Base-by-base conservation (phyloP, 208 protist genomes). In the Herpetomonas tarakana region DNA sequence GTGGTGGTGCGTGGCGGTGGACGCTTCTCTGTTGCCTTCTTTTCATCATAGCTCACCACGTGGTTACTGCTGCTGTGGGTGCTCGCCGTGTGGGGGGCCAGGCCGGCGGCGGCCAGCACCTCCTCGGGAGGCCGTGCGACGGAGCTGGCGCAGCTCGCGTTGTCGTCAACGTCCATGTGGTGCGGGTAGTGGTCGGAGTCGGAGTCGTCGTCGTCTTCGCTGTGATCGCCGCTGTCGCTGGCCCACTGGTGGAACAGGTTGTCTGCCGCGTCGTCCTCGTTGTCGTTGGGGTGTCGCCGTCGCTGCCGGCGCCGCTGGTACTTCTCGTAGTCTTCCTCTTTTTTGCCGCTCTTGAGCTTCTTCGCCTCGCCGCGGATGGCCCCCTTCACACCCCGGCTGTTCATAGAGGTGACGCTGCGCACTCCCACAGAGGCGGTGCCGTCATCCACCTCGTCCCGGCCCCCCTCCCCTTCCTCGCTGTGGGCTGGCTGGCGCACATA, bases 81-180 rank as follows among this genome's bases (percentile, higher is more conserved):
- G 56, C 56, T 51, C 56, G 22, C 35, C 25, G 49, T 39, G 25
- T 4, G 30, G 2, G 29, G 11, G 38, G 29, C 12, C n/a, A 31
- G 12, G 31, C 38, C 46, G 12, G 65, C 61, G 1, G 41, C 35
- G 0, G 47, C 60, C 11, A 78, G 46, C 2, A 78, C 52, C 2
- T 73, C 62, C 62, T 78, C 65, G n/a, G 67, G 66, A 1, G 72
- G 56, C 1, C 72, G 65, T 25, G 72, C 65, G 0, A 61, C 57
- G 9, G 66, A 70, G 60, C 66, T 78, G 22, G 72, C 66, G 39
- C 73, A 46, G 49, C 72, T 78, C 52, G 9, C n/a, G 1, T 35
- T 27, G 58, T 66, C 56, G 21, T 27, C 6, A 2, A 1, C 27
- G 12, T 51, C 21, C 16, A 1, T 18, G 24, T 29, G 38, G 7